A percentile compares a stretch with the other conserved stretches of the same genome.
These are phyloP conservation scores for Pseudotsuga menziesii DNA, from an alignment of 75 land plant genomes.

Conservation along the genomic window DNA sequence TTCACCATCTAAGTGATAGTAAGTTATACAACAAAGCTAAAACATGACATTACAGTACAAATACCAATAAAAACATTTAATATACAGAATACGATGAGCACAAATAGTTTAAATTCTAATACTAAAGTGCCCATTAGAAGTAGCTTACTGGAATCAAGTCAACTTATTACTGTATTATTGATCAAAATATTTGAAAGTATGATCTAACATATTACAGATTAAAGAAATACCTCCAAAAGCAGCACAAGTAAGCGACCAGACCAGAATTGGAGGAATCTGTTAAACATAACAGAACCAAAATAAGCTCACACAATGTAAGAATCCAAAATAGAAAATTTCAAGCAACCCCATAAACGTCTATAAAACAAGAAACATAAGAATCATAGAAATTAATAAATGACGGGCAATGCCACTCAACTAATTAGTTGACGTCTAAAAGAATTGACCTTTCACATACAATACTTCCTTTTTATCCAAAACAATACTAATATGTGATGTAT, in stretches of 20 bases:
- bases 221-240: conserved; percentile 57
- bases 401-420: background rate
- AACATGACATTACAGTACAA: too few relatives aligned
- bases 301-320: background rate
- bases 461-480: background rate
- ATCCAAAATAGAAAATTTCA: background rate
- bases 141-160: background rate
- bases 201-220: background rate
- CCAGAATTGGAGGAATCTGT: conserved; percentile 66
- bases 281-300: conserved; percentile 4
- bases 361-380: background rate
- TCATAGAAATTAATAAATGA: background rate
- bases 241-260: conserved; percentile 64
- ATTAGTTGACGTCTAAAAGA: background rate
- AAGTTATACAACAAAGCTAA: too few relatives aligned
- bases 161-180: background rate
- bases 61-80: too few relatives aligned
- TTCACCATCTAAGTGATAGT: too few relatives aligned
- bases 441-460: background rate
- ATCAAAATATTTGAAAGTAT: background rate
- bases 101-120: too few relatives aligned
- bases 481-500: background rate
- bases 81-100: too few relatives aligned
- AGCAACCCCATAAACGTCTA: background rate
- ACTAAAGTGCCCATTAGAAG: too few relatives aligned